Evolutionary conservation across 495 filamentous ascomycete genomes (phyloP).

Genomic region (Trichoderma erinaceum): DNA sequence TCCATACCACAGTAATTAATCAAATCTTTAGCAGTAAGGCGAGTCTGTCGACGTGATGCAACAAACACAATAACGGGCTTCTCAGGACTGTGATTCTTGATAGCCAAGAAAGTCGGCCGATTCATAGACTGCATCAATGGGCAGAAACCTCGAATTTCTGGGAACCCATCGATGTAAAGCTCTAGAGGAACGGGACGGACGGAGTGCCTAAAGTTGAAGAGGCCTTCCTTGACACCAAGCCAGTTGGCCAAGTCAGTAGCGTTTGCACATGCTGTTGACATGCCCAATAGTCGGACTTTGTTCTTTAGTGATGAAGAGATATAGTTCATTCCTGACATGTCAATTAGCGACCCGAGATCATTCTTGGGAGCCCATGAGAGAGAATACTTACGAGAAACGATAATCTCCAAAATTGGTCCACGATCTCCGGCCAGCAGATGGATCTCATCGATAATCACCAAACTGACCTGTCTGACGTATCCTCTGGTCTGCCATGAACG

Average conservation of each 20-base stretch:
- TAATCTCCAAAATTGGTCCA: constrained; percentile 97
- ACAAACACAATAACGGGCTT: constrained; percentile 99
- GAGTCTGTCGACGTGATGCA: constrained; percentile 88
- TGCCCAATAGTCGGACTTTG: constrained; percentile 83
- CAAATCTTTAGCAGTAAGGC: constrained; percentile 88
- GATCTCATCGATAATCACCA: constrained; percentile 99
- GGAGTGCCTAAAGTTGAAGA: constrained; percentile 98
- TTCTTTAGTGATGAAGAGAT: constrained; percentile 90
- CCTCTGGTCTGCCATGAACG: constrained; percentile 96
- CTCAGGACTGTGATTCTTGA: constrained; percentile 89
- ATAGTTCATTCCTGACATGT: constrained; percentile 70
- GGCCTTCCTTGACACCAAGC: constrained; percentile 92
- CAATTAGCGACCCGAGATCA: background rate
- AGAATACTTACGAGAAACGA: constrained; percentile 64
- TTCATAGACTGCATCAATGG: constrained; percentile 99
- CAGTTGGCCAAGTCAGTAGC: constrained; percentile 90
- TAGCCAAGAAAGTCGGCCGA: constrained; percentile 89
- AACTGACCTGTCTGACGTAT: constrained; percentile 89
- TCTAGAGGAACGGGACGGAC: constrained; percentile 93
- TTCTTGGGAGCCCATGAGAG: background rate
- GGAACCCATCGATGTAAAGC: constrained; percentile 96
- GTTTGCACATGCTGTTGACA: constrained; percentile 98
- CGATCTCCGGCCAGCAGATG: constrained; percentile 92
- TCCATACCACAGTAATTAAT: constrained; percentile 99
- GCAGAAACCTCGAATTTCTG: constrained; percentile 90